Conservation (phyloP, 257 asterid species). For the Solanum infundibuliforme region DNA sequence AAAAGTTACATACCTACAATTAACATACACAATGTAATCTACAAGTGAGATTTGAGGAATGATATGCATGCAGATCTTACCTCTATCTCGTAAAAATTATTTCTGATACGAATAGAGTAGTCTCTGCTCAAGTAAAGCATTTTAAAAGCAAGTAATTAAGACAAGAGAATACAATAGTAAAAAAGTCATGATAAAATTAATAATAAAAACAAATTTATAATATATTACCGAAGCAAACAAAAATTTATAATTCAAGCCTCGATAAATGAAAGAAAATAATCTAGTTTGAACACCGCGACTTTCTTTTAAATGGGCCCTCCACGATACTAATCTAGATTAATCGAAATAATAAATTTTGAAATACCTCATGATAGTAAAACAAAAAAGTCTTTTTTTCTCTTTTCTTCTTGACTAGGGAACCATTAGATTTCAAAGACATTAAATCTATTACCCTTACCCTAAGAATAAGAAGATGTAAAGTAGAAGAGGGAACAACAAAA, state of each 20-base stretch:
- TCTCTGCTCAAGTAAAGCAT: neutral
- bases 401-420: neutral
- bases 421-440: neutral
- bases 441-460: conserved; percentile 10
- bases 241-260: neutral
- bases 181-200: too few relatives aligned
- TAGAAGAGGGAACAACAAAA: neutral
- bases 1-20: neutral
- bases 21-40: too few relatives aligned
- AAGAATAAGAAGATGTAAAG: neutral
- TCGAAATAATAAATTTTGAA: neutral
- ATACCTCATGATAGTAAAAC: neutral
- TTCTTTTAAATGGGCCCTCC: neutral
- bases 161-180: too few relatives aligned
- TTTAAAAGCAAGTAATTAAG: neutral
- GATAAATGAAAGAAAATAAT: neutral
- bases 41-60: neutral
- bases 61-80: neutral
- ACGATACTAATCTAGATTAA: neutral
- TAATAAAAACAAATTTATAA: neutral
- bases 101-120: neutral
- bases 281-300: neutral
- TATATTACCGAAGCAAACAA: neutral
- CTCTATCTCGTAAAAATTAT: too few relatives aligned
- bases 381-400: neutral